A percentile compares a stretch with the other conserved stretches of the same genome.
phyloP scores from a whole-genome alignment of 306 rosid genomes.

The barrel medic (Medicago truncatula) region DNA sequence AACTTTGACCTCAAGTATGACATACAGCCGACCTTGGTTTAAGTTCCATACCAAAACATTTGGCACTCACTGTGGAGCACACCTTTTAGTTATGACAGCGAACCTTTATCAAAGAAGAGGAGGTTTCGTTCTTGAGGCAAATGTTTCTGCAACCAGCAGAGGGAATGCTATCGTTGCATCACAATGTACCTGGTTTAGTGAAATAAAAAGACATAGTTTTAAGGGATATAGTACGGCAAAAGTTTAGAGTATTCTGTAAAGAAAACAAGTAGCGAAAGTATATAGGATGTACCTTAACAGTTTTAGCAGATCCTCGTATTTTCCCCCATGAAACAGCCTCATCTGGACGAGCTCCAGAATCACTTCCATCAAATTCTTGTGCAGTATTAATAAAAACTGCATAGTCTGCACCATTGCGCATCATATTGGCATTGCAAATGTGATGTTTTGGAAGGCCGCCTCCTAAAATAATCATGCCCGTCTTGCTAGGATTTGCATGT shows the following conservation, averaged over 20 bases:
- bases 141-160: slow-evolving; percentile 77
- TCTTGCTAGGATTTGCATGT: slow-evolving; percentile 84
- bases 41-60: no score
- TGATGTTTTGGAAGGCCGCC: slow-evolving; percentile 98
- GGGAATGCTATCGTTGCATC: slow-evolving; percentile 91
- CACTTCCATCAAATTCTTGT: slow-evolving; percentile 95
- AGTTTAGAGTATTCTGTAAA: neutral
- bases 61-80: no score
- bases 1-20: neutral
- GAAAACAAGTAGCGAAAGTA: neutral
- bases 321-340: slow-evolving; percentile 99
- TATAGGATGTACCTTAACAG: slow-evolving; percentile 70
- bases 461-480: slow-evolving; percentile 90
- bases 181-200: slow-evolving; percentile 73
- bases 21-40: no score
- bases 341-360: slow-evolving; percentile 93
- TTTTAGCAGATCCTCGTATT: slow-evolving; percentile 82
- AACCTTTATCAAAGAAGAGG: slow-evolving; percentile 22
- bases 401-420: slow-evolving; percentile 96
- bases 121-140: slow-evolving; percentile 57
- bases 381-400: slow-evolving; percentile 92
- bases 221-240: neutral
- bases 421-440: slow-evolving; percentile 99
- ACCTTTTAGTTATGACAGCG: neutral
- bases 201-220: neutral